Percentiles rank a stretch among this genome's conserved stretches.
Evolutionary conservation across 805 yeast species (phyloP).

Genomic region (Danielia reshetovae): DNA sequence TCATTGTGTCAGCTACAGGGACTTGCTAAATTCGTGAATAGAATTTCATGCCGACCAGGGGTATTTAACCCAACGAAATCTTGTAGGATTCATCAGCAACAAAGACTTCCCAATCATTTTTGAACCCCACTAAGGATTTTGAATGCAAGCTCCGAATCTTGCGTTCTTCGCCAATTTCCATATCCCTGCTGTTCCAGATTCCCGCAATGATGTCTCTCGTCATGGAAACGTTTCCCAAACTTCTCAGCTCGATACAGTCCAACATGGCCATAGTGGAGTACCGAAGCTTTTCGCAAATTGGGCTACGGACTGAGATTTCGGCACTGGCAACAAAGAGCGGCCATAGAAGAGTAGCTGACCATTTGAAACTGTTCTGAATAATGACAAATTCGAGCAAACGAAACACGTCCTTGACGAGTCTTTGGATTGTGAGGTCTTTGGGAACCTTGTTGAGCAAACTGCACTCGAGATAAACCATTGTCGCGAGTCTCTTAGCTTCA

Average conservation of each 20-base stretch:
- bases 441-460: constrained; percentile 25
- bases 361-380: constrained; percentile 23
- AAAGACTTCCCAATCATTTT: constrained; percentile 30
- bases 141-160: background rate
- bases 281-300: constrained; percentile 26
- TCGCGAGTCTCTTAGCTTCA: constrained; percentile 24
- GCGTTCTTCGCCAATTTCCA: constrained; percentile 17
- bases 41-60: too few species aligned
- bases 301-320: constrained; percentile 20
- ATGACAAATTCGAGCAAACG: constrained; percentile 23
- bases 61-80: constrained; percentile 20
- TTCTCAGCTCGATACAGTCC: constrained; percentile 20
- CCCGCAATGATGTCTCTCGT: constrained; percentile 19
- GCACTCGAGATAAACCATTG: constrained; percentile 24
- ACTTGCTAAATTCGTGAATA: too few species aligned
- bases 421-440: constrained; percentile 13
- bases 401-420: constrained; percentile 15
- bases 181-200: constrained; percentile 29
- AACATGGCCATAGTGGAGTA: constrained; percentile 22
- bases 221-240: constrained; percentile 26
- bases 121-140: constrained; percentile 11
- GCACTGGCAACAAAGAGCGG: constrained; percentile 23
- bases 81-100: constrained; percentile 24
- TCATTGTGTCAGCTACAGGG: constrained; percentile 13
- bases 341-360: constrained; percentile 31